Conservation (phyloP, 192 early-diverging fungal genomes). For the Jimgerdemannia flammicorona region DNA sequence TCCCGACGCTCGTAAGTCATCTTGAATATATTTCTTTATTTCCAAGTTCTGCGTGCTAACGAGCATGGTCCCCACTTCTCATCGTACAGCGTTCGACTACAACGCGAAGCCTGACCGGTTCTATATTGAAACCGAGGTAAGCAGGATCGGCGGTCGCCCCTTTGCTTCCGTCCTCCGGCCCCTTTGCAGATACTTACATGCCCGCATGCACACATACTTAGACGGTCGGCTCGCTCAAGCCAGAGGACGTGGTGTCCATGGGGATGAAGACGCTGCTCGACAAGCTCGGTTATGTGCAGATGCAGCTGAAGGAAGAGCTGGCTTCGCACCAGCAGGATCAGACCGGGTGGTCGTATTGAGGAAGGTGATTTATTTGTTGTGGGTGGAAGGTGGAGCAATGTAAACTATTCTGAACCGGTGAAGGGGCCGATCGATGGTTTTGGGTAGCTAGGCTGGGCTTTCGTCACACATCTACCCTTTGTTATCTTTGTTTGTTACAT, state of each 20-base stretch:
- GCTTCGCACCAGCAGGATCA: slow-evolving; percentile 27
- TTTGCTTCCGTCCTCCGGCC: background rate
- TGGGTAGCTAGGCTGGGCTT: background rate
- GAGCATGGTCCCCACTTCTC: background rate
- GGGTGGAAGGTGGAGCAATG: background rate
- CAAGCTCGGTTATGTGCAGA: slow-evolving; percentile 67
- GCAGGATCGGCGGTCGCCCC: background rate
- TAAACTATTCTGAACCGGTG: background rate
- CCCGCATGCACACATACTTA: slow-evolving; percentile 6
- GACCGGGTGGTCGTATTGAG: slow-evolving; percentile 11
- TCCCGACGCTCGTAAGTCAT: slow-evolving; percentile 40
- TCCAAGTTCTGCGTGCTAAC: background rate
- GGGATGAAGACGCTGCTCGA: slow-evolving; percentile 70
- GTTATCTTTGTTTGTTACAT: background rate
- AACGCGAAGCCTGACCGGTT: slow-evolving; percentile 77
- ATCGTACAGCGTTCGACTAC: slow-evolving; percentile 60
- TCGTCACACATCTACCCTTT: background rate
- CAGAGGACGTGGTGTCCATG: slow-evolving; percentile 65
- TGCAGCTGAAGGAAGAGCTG: slow-evolving; percentile 53
- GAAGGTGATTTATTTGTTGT: background rate
- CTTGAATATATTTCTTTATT: background rate
- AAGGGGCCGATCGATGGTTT: background rate
- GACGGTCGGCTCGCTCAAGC: slow-evolving; percentile 73
- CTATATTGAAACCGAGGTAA: slow-evolving; percentile 73
- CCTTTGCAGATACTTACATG: background rate